Percentiles rank a stretch among this genome's conserved stretches.
These are phyloP conservation scores for Gnaphalium uliginosum DNA, from an alignment of 129 eudicot genomes.

Conservation along the genomic window DNA sequence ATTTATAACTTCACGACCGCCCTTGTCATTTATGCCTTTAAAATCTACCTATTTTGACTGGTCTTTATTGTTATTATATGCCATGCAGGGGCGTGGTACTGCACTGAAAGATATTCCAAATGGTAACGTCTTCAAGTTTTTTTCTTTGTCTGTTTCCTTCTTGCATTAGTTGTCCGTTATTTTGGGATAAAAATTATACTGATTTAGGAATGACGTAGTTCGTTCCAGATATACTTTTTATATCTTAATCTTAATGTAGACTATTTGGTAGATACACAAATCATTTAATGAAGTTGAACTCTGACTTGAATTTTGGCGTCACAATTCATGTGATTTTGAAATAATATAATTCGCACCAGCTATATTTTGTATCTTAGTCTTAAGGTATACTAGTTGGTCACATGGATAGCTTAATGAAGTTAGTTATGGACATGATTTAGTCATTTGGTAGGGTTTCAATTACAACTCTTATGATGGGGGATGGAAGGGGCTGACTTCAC, in stretches of 20 bases:
- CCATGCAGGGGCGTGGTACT: constrained; percentile 90
- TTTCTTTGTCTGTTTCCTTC: neutral
- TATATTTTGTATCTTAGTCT: neutral
- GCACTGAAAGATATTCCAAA: constrained; percentile 92
- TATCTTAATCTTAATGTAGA: constrained; percentile 4
- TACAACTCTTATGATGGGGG: neutral
- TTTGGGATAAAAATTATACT: constrained; percentile 7
- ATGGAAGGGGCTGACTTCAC: neutral
- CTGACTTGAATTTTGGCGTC: neutral
- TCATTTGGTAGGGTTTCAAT: constrained; percentile 17
- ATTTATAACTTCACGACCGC: constrained; percentile 12
- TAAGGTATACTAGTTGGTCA: neutral
- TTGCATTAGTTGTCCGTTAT: neutral
- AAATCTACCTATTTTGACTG: constrained; percentile 3
- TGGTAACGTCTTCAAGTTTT: constrained; percentile 43
- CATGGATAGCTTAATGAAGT: neutral
- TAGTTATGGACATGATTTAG: constrained; percentile 4
- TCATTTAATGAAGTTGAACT: neutral
- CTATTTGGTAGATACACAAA: constrained; percentile 11
- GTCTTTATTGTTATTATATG: constrained; percentile 24
- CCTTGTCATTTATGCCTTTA: constrained; percentile 14
- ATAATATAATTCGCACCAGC: neutral
- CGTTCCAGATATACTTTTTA: constrained; percentile 4
- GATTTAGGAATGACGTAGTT: neutral
- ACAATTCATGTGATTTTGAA: neutral